Conservation (phyloP, 176 grass and related monocot species). For the Eleusine coracana region DNA sequence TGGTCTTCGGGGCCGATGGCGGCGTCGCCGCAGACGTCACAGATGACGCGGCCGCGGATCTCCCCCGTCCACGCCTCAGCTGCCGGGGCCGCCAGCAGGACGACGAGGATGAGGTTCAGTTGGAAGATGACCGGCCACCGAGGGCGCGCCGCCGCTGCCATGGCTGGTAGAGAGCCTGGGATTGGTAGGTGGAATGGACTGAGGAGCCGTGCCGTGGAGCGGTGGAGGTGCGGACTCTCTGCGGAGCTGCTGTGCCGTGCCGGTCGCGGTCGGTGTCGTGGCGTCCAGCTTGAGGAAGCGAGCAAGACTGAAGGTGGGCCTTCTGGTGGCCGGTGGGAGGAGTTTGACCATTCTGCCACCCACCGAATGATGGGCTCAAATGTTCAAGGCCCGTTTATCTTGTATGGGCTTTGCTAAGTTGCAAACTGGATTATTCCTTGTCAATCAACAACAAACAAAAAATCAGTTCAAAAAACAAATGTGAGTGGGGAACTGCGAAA, state of each 20-base stretch:
- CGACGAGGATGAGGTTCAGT: constrained; percentile 14
- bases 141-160: constrained; percentile 25
- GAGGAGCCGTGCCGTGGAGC: background rate
- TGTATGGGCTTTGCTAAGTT: background rate
- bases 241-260: background rate
- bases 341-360: background rate
- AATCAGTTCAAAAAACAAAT: background rate
- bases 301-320: background rate
- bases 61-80: constrained; percentile 88
- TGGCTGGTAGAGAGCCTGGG: constrained; percentile 2
- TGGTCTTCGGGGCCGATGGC: constrained; percentile 88
- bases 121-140: constrained; percentile 1
- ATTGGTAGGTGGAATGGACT: background rate
- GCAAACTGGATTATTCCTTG: background rate
- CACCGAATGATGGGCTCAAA: background rate
- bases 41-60: constrained; percentile 86
- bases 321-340: background rate
- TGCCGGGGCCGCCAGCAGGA: constrained; percentile 20
- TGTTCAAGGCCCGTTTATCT: background rate
- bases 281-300: background rate
- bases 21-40: constrained; percentile 86
- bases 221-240: background rate
- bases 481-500: too few relatives aligned
- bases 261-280: background rate
- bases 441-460: too few relatives aligned